Base-by-base conservation (phyloP, 768 basidiomycete genomes). In the Tremella mesenterica region DNA sequence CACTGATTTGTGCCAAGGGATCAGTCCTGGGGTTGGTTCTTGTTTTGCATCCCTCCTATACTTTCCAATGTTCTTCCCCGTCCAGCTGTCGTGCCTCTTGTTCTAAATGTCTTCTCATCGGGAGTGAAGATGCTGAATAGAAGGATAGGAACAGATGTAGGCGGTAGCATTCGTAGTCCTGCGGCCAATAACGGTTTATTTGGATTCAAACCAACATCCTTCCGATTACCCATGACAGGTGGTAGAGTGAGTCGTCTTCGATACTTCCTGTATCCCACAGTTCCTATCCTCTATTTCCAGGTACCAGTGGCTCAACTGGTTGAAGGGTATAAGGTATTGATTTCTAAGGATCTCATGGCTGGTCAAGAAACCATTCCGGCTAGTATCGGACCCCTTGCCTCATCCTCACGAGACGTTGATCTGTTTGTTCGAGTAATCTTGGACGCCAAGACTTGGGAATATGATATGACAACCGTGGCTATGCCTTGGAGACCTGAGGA, bases 351-450 rank as follows among this genome's bases (percentile, higher is more conserved):
- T 31, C 52, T 8, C 25, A 53, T 27, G 52, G 33, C 25, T 14
- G 52, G 52, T 20, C 25, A 16, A 29, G 52, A 53, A 26, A 23
- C 52, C 2, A 47, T 46, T 8, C 16, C 60, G 13, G 63, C 38
- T 74, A 36, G 74, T 79, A 5, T 41, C 18, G 79, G 79, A 1
- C 79, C 79, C 30, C 54, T 80, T 26, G 75, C 79, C 25, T 76
- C 71, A 21, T 80, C 79, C n/a, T 75, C 74, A 13, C 73, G 78
- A 28, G 79, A 80, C 59, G 72, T 80, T 26, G 76, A 71, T 21
- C 69, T 81, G 39, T 80, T 81, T 80, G 34, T 60, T 80, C 28
- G 75, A 78, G 54, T 78, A 80, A 52, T 79, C 79, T 18, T 80
- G 79, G 80, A 38, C 36, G 4, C 49, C 34, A 41, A n/a, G 14